Percentiles rank a stretch among this genome's conserved stretches.
Conservation (phyloP, 1,139 yeast species). For the Kluyveromyces sp. region DNA sequence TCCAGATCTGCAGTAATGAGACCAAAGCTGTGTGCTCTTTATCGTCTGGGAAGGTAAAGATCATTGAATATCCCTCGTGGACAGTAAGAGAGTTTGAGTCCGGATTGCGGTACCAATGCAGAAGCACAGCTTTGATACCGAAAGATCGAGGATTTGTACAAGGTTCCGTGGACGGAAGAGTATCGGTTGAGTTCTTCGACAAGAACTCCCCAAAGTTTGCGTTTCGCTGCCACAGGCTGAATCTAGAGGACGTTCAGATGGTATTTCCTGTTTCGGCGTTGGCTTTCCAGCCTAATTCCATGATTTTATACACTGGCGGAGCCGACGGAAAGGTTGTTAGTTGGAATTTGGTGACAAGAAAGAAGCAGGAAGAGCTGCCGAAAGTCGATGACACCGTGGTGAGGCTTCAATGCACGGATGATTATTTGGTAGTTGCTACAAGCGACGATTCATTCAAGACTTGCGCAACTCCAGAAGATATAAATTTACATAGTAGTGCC, state of each 20-base stretch:
- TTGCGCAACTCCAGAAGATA: slow-evolving; percentile 20
- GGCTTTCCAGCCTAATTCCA: slow-evolving; percentile 42
- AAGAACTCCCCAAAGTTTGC: slow-evolving; percentile 58
- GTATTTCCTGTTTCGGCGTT: slow-evolving; percentile 76
- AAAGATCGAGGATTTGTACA: slow-evolving; percentile 61
- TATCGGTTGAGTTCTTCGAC: slow-evolving; percentile 69
- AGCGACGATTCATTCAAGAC: slow-evolving; percentile 53
- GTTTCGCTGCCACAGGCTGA: slow-evolving; percentile 70
- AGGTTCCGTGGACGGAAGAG: slow-evolving; percentile 83
- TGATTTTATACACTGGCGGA: slow-evolving; percentile 66
- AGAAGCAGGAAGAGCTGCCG: slow-evolving; percentile 51
- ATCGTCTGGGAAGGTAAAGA: slow-evolving; percentile 38
- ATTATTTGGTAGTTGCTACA: slow-evolving; percentile 50
- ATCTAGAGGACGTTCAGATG: slow-evolving; percentile 43
- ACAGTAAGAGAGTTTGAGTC: slow-evolving; percentile 46
- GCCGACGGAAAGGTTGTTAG: slow-evolving; percentile 69
- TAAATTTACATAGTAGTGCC: slow-evolving; percentile 22
- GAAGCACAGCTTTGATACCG: slow-evolving; percentile 54
- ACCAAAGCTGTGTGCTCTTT: slow-evolving; percentile 49
- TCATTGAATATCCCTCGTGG: slow-evolving; percentile 56
- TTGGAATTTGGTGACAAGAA: slow-evolving; percentile 58
- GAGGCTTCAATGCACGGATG: slow-evolving; percentile 37
- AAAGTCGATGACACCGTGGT: slow-evolving; percentile 47
- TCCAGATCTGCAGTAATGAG: slow-evolving; percentile 53
- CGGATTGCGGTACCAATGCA: slow-evolving; percentile 67